These are phyloP conservation scores for Thielaviopsis euricoi DNA, from an alignment of 2,329 filamentous ascomycete genomes.

Conservation along the genomic window DNA sequence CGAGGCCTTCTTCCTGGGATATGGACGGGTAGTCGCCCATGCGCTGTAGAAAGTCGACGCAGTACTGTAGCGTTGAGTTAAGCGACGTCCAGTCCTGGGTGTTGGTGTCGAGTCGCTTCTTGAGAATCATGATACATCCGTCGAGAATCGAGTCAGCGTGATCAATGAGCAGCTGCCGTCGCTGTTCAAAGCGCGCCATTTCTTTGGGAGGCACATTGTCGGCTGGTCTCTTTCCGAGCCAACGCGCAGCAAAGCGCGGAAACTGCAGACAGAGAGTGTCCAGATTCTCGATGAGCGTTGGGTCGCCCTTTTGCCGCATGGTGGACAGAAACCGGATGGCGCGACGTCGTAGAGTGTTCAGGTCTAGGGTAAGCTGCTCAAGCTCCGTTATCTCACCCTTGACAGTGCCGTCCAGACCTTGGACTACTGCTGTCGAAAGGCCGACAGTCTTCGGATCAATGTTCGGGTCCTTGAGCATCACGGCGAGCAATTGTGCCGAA, in stretches of 20 bases:
- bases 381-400: conserved; percentile 42
- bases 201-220: conserved; percentile 38
- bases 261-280: conserved; percentile 41
- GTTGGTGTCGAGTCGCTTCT: conserved; percentile 31
- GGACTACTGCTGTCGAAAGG: conserved; percentile 31
- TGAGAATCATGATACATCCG: conserved; percentile 39
- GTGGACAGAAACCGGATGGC: conserved; percentile 29
- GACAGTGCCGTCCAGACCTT: conserved; percentile 39
- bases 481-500: conserved; percentile 37
- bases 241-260: conserved; percentile 42
- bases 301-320: conserved; percentile 7
- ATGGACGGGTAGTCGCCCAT: conserved; percentile 25
- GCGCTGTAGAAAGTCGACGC: conserved; percentile 34
- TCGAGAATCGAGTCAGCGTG: conserved; percentile 42
- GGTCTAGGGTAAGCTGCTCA: conserved; percentile 41
- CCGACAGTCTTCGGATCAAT: conserved; percentile 22
- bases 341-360: conserved; percentile 38
- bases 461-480: conserved; percentile 31
- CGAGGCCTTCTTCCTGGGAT: conserved; percentile 17
- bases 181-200: conserved; percentile 43
- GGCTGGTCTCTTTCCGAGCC: conserved; percentile 41
- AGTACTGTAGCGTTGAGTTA: conserved; percentile 42
- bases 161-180: conserved; percentile 34
- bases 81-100: conserved; percentile 35
- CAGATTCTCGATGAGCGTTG: conserved; percentile 23